Evolutionary conservation across 1,139 yeast species (phyloP).

Genomic region (Hemisphaericaspora xylofermentans): DNA sequence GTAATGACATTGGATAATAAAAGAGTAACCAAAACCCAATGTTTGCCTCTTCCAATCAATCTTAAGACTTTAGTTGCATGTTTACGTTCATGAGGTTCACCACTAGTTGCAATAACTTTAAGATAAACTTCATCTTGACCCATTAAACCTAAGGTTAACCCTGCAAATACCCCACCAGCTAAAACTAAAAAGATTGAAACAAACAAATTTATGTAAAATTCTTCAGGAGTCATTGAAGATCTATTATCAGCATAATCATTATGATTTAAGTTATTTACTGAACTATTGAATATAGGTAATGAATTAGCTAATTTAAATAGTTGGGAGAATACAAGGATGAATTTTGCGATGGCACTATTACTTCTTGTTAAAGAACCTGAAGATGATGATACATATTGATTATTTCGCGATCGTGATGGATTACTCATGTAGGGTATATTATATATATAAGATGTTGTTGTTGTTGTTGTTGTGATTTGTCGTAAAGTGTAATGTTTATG

Average conservation of each 20-base stretch:
- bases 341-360: slow-evolving; percentile 20
- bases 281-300: slow-evolving; percentile 20
- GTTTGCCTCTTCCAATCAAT: slow-evolving; percentile 81
- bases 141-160: slow-evolving; percentile 91
- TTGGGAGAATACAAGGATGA: slow-evolving; percentile 20
- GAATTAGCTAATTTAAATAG: slow-evolving; percentile 28
- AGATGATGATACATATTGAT: slow-evolving; percentile 24
- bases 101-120: slow-evolving; percentile 65
- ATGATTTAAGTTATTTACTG: slow-evolving; percentile 1
- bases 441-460: not conserved
- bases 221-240: slow-evolving; percentile 31
- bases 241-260: slow-evolving; percentile 10
- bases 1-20: slow-evolving; percentile 87
- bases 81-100: slow-evolving; percentile 58
- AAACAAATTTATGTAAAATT: slow-evolving; percentile 54
- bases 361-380: slow-evolving; percentile 19
- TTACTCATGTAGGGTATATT: slow-evolving; percentile 8
- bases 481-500: too few relatives aligned
- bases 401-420: slow-evolving; percentile 20
- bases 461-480: too few relatives aligned
- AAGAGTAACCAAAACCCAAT: slow-evolving; percentile 95
- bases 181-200: slow-evolving; percentile 71
- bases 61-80: slow-evolving; percentile 74
- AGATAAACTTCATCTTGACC: slow-evolving; percentile 95
- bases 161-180: slow-evolving; percentile 95